Evolutionary conservation across 139 green algal genomes (phyloP).

Genomic region (Klebsormidium nitens): DNA sequence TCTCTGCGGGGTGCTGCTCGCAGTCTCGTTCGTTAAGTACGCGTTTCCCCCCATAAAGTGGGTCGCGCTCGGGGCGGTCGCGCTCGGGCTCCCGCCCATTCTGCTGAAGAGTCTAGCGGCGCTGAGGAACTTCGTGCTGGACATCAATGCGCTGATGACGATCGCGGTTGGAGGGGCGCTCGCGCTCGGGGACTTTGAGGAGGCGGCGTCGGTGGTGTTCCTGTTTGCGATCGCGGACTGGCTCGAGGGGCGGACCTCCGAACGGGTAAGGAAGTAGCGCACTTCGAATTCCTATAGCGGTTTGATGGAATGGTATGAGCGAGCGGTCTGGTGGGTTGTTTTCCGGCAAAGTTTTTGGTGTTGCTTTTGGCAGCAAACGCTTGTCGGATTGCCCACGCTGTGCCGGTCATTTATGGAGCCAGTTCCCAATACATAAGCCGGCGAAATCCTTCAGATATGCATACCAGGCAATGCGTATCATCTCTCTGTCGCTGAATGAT

Average conservation of each 20-base stretch:
- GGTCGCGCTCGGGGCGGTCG: slow-evolving; percentile 51
- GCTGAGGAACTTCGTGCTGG: slow-evolving; percentile 45
- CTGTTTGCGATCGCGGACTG: slow-evolving; percentile 59
- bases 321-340: too few relatives aligned
- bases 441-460: too few relatives aligned
- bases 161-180: slow-evolving; percentile 44
- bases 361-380: too few relatives aligned
- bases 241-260: slow-evolving; percentile 47
- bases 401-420: too few relatives aligned
- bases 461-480: too few relatives aligned
- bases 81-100: slow-evolving; percentile 44
- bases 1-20: slow-evolving; percentile 41
- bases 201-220: slow-evolving; percentile 56
- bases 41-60: slow-evolving; percentile 43
- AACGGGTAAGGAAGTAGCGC: slow-evolving; percentile 17
- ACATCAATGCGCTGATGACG: slow-evolving; percentile 60
- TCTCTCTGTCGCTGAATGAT: too few relatives aligned
- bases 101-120: slow-evolving; percentile 36
- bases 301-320: too few relatives aligned
- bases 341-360: too few relatives aligned
- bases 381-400: too few relatives aligned
- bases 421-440: too few relatives aligned
- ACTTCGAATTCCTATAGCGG: neutral
- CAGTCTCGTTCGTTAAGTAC: slow-evolving; percentile 54
- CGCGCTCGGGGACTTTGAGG: slow-evolving; percentile 50